Conservation (phyloP, 106 monocot species). For the Chionographis japonica region DNA sequence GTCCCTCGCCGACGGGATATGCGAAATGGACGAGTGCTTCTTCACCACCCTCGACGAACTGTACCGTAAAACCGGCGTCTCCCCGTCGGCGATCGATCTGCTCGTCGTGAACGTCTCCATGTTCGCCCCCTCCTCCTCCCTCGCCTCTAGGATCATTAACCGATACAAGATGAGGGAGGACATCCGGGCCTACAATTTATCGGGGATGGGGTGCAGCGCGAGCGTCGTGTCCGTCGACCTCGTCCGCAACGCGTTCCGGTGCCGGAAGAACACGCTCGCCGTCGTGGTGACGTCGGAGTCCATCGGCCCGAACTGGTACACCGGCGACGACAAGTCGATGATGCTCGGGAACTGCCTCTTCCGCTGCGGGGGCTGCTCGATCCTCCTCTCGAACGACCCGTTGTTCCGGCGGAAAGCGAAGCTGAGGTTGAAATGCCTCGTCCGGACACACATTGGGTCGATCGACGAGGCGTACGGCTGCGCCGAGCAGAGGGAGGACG, state of each 20-base stretch:
- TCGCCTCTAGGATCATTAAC: slow-evolving; percentile 44
- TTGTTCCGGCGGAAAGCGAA: slow-evolving; percentile 28
- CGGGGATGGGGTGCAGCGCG: slow-evolving; percentile 92
- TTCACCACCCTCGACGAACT: slow-evolving; percentile 40
- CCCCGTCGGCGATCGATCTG: slow-evolving; percentile 43
- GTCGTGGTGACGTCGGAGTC: slow-evolving; percentile 65
- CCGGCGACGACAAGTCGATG: slow-evolving; percentile 70
- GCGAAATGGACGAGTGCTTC: slow-evolving; percentile 80
- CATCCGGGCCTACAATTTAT: slow-evolving; percentile 56
- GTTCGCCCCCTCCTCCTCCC: slow-evolving; percentile 61
- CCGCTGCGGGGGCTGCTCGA: slow-evolving; percentile 52
- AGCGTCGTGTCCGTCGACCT: slow-evolving; percentile 63
- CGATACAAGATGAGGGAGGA: slow-evolving; percentile 71
- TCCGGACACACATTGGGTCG: slow-evolving; percentile 53
- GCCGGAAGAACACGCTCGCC: slow-evolving; percentile 22
- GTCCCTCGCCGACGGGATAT: slow-evolving; percentile 33
- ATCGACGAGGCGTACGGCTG: slow-evolving; percentile 45
- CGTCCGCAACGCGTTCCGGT: slow-evolving; percentile 36
- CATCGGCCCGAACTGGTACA: slow-evolving; percentile 77
- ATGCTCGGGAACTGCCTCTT: slow-evolving; percentile 78
- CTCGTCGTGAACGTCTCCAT: slow-evolving; percentile 79
- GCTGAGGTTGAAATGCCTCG: slow-evolving; percentile 37
- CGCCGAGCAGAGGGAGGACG: slow-evolving; percentile 58
- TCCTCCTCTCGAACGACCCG: slow-evolving; percentile 64
- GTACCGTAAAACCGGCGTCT: slow-evolving; percentile 34